phyloP scores from a whole-genome alignment of 2,329 filamentous ascomycete genomes.

The Lasiodiplodia citricola region DNA sequence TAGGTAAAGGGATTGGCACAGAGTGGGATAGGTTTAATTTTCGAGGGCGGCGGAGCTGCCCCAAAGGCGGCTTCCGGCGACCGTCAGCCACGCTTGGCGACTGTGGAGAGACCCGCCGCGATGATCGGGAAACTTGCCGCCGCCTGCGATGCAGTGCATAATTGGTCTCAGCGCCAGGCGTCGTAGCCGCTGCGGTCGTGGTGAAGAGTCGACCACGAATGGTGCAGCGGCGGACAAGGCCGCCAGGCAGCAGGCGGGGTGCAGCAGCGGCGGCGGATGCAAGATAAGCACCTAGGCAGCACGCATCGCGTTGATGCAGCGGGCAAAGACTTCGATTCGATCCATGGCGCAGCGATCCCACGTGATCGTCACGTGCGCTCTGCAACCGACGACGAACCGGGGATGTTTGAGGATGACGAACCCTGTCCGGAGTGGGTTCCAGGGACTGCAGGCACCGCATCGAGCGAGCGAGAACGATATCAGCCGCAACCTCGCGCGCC shows the following conservation, averaged over 20 bases:
- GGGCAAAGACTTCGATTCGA: neutral
- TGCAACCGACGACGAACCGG: neutral
- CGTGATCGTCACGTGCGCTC: neutral
- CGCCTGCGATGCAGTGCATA: no score
- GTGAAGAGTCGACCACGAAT: neutral
- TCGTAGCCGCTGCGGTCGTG: neutral
- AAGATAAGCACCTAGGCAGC: neutral
- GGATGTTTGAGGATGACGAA: slow-evolving; percentile 5
- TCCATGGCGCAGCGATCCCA: neutral
- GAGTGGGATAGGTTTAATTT: slow-evolving; percentile 18
- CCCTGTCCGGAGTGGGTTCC: neutral
- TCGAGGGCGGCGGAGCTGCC: slow-evolving; percentile 12
- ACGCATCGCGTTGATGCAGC: neutral
- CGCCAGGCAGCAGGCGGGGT: neutral
- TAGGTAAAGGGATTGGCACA: slow-evolving; percentile 17
- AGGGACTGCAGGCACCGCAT: neutral
- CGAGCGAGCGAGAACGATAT: neutral
- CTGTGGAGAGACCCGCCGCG: slow-evolving; percentile 8
- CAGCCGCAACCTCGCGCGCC: neutral
- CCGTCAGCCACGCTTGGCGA: slow-evolving; percentile 12
- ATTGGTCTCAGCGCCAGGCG: no score
- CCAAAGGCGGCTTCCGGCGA: neutral
- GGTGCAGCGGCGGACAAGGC: neutral
- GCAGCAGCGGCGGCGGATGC: neutral
- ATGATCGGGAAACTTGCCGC: slow-evolving; percentile 22